Conservation (phyloP, 768 basidiomycete species). For the Psilocybe sp. region DNA sequence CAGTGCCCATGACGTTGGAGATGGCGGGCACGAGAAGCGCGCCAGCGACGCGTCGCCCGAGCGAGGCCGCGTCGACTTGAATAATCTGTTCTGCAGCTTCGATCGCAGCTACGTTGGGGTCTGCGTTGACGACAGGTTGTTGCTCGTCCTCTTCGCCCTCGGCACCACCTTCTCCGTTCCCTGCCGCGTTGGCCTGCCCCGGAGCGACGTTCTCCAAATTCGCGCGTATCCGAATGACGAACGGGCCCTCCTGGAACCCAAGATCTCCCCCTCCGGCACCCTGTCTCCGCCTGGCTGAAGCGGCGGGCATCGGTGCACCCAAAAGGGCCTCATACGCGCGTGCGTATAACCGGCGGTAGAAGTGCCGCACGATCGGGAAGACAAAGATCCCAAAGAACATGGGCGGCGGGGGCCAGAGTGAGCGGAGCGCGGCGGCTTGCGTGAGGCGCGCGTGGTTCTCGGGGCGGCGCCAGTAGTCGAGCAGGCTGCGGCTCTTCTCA, state of each 20-base stretch:
- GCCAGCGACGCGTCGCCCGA: conserved; percentile 68
- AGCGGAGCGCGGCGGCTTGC: conserved; percentile 19
- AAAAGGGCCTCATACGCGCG: conserved; percentile 42
- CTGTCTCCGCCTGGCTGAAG: conserved; percentile 14
- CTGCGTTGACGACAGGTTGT: conserved; percentile 26
- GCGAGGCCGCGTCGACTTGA: conserved; percentile 51
- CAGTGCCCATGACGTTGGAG: conserved; percentile 59
- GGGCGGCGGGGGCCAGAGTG: conserved; percentile 59
- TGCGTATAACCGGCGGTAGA: conserved; percentile 41
- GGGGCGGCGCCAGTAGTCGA: conserved; percentile 31
- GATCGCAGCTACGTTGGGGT: conserved; percentile 39
- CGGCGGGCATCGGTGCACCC: conserved; percentile 29
- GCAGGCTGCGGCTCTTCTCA: conserved; percentile 23
- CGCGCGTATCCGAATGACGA: conserved; percentile 33
- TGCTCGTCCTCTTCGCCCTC: conserved; percentile 17
- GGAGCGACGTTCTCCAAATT: conserved; percentile 18
- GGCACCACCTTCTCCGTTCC: conserved; percentile 2
- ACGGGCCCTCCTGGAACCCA: conserved; percentile 28
- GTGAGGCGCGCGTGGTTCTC: conserved; percentile 33
- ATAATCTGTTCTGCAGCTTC: conserved; percentile 58
- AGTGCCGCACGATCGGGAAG: conserved; percentile 42
- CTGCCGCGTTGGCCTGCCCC: conserved; percentile 13
- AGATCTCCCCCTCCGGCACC: conserved; percentile 20
- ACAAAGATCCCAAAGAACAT: conserved; percentile 51
- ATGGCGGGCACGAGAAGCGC: conserved; percentile 68